Conservation (phyloP, 2,329 filamentous ascomycete species). For the Hortaea werneckii region DNA sequence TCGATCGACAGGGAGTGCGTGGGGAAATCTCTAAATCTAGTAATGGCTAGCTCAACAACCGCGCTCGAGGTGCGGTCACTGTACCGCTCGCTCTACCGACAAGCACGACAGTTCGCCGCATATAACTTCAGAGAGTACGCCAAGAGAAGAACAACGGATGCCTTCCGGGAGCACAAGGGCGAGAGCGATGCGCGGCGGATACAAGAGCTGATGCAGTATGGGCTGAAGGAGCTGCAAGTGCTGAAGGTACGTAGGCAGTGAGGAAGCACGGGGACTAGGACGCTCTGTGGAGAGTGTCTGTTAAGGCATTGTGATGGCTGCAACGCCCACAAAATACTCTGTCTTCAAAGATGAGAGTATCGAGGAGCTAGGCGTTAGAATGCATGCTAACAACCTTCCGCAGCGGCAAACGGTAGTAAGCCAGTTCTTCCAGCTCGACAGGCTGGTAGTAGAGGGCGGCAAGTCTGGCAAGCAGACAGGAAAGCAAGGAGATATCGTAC, state of each 20-base stretch:
- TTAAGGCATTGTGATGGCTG: too few species aligned
- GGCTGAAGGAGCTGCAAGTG: constrained; percentile 73
- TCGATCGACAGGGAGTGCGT: neutral
- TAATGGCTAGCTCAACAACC: neutral
- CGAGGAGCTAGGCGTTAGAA: neutral
- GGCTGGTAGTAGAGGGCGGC: constrained; percentile 82
- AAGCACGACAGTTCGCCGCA: constrained; percentile 74
- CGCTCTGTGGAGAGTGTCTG: neutral
- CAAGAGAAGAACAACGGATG: constrained; percentile 77
- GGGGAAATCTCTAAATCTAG: constrained; percentile 2
- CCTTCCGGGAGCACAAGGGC: constrained; percentile 69
- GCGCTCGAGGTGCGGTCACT: constrained; percentile 23
- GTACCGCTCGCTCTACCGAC: constrained; percentile 83
- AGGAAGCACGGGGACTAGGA: neutral
- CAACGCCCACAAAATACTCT: neutral
- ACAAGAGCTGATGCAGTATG: constrained; percentile 83
- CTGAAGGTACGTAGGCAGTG: constrained; percentile 61
- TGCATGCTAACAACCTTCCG: constrained; percentile 26
- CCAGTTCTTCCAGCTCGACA: constrained; percentile 87
- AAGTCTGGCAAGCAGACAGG: constrained; percentile 67
- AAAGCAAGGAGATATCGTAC: constrained; percentile 53
- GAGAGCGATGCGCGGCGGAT: constrained; percentile 65
- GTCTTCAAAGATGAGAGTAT: neutral
- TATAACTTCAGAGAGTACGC: constrained; percentile 99
- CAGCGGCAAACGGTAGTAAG: constrained; percentile 93